Conservation (phyloP, 495 filamentous ascomycete species). For the Ascodesmis nigricans region DNA sequence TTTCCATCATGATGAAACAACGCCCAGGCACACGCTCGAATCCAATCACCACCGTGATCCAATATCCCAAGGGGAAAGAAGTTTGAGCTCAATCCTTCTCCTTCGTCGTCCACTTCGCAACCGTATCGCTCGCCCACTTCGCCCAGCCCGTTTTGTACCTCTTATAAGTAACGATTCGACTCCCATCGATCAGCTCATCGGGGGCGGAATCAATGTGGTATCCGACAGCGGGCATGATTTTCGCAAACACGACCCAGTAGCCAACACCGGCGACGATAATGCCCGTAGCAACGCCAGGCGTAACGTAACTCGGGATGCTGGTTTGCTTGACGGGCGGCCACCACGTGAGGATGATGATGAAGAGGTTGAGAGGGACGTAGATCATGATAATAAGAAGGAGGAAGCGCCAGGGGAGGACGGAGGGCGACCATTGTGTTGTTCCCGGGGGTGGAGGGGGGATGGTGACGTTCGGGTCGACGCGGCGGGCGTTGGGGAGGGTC, state of each 20-base stretch:
- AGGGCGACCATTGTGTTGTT: conserved; percentile 4
- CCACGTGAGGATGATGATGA: conserved; percentile 17
- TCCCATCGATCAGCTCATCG: conserved; percentile 15
- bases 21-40: too few relatives aligned
- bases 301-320: conserved; percentile 8
- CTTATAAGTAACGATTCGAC: conserved; percentile 15
- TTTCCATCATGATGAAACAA: too few relatives aligned
- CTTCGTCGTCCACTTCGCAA: not conserved
- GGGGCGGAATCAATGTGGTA: conserved; percentile 13
- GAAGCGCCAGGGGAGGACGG: conserved; percentile 6
- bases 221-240: conserved; percentile 12
- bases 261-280: conserved; percentile 13
- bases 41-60: too few relatives aligned
- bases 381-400: conserved; percentile 8
- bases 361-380: conserved; percentile 15
- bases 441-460: too few relatives aligned
- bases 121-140: conserved; percentile 1
- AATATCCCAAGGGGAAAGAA: too few relatives aligned
- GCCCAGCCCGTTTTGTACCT: conserved; percentile 16
- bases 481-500: conserved; percentile 3
- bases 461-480: too few relatives aligned
- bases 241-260: conserved; percentile 15
- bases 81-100: too few relatives aligned
- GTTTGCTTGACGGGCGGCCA: conserved; percentile 6
- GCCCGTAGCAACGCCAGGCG: conserved; percentile 13